These are phyloP conservation scores for Agaricales sp. DNA, from an alignment of 1,284 basidiomycete species.

Conservation along the genomic window DNA sequence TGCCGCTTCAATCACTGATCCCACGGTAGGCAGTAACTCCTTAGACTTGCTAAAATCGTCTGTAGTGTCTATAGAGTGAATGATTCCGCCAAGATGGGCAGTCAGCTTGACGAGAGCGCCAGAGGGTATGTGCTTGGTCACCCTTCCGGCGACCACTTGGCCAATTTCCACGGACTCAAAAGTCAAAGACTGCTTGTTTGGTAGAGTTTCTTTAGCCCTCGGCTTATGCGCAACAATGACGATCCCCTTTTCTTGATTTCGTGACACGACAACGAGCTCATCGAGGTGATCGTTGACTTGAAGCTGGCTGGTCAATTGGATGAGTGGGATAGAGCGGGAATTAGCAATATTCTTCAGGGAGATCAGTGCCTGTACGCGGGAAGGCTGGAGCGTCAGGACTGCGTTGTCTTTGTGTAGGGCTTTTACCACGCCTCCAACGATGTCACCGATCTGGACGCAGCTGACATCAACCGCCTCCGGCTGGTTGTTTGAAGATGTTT, in stretches of 20 bases:
- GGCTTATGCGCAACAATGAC: slow-evolving; percentile 78
- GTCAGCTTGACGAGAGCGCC: slow-evolving; percentile 74
- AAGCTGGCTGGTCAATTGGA: slow-evolving; percentile 62
- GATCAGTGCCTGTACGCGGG: slow-evolving; percentile 69
- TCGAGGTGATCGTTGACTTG: slow-evolving; percentile 67
- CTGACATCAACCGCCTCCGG: slow-evolving; percentile 48
- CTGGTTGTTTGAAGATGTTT: slow-evolving; percentile 54
- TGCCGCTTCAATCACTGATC: slow-evolving; percentile 58
- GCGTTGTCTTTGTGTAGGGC: slow-evolving; percentile 84
- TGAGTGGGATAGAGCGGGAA: slow-evolving; percentile 53
- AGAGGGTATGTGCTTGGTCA: slow-evolving; percentile 55
- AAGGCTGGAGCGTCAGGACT: slow-evolving; percentile 63
- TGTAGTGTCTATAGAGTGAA: slow-evolving; percentile 73
- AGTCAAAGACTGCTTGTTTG: slow-evolving; percentile 43
- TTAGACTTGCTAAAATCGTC: slow-evolving; percentile 64
- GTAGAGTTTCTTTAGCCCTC: slow-evolving; percentile 35
- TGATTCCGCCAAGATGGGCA: slow-evolving; percentile 55
- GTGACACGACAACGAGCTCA: slow-evolving; percentile 82
- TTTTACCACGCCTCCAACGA: slow-evolving; percentile 57
- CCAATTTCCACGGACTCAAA: slow-evolving; percentile 63
- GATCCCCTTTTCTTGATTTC: slow-evolving; percentile 79
- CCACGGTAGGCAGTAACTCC: slow-evolving; percentile 50
- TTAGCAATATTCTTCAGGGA: slow-evolving; percentile 87
- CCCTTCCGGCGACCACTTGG: slow-evolving; percentile 69
- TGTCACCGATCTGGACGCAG: slow-evolving; percentile 67